These are phyloP conservation scores for Microsporum audouinii DNA, from an alignment of 2,329 filamentous ascomycete genomes.

Conservation along the genomic window DNA sequence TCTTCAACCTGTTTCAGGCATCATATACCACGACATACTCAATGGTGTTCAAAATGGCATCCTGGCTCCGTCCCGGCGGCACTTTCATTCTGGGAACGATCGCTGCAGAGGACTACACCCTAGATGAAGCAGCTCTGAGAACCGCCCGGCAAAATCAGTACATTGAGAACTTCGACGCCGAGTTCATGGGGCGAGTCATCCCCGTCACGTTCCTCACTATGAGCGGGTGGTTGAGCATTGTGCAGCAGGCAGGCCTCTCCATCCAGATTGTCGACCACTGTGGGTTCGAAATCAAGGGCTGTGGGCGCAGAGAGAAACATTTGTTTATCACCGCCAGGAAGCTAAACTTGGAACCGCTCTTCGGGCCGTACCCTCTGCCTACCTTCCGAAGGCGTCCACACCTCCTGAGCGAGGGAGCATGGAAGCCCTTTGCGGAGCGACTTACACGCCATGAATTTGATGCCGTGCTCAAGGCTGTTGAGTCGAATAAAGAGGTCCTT, in stretches of 20 bases:
- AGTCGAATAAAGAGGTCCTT: constrained; percentile 3
- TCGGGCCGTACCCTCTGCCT: background rate
- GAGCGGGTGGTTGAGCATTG: background rate
- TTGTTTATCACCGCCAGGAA: background rate
- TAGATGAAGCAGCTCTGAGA: constrained; percentile 2
- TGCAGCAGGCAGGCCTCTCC: background rate
- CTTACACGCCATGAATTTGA: constrained; percentile 2
- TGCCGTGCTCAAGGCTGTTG: background rate
- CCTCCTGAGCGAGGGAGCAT: background rate
- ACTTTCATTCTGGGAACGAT: constrained; percentile 10
- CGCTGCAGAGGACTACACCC: constrained; percentile 2
- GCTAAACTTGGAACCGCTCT: background rate
- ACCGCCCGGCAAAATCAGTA: background rate
- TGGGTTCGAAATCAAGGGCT: background rate
- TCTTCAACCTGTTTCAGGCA: constrained; percentile 12
- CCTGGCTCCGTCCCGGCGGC: constrained; percentile 12
- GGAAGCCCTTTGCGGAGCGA: background rate
- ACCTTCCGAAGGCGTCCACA: background rate
- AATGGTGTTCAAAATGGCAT: constrained; percentile 9
- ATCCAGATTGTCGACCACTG: background rate
- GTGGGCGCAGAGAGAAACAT: background rate
- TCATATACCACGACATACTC: constrained; percentile 9
- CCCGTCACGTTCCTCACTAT: background rate
- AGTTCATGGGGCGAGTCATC: background rate
- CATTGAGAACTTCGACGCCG: background rate